Conservation (phyloP, 371 early-diverging fungal species). For the Lichtheimia ramosa region DNA sequence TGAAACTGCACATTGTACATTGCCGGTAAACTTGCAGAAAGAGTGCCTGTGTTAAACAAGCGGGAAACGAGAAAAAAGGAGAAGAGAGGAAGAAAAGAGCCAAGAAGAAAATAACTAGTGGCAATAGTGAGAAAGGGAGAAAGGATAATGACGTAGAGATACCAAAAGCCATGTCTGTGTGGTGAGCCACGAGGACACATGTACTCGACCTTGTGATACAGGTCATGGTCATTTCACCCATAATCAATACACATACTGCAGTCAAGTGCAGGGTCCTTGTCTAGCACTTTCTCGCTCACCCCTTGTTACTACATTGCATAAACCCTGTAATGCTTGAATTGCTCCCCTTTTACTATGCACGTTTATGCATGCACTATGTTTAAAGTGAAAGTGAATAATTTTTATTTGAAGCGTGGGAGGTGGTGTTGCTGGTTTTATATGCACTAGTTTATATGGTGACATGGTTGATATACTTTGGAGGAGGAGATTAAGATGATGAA, state of each 20-base stretch:
- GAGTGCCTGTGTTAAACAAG: neutral
- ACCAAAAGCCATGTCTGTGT: neutral
- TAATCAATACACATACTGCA: too few relatives aligned
- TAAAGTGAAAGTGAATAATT: neutral
- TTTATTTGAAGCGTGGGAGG: too few relatives aligned
- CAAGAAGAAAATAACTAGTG: neutral
- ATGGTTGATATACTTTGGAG: neutral
- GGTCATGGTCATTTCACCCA: slow-evolving; percentile 11
- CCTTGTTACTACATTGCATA: too few relatives aligned
- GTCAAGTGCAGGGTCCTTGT: too few relatives aligned
- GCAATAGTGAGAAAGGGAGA: slow-evolving; percentile 5
- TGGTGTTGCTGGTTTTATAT: too few relatives aligned
- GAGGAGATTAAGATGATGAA: neutral
- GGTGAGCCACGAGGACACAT: slow-evolving; percentile 8
- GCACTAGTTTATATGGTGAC: too few relatives aligned
- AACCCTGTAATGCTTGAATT: too few relatives aligned
- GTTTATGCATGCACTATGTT: too few relatives aligned
- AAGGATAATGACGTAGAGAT: slow-evolving; percentile 5
- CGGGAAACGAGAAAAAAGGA: slow-evolving; percentile 9
- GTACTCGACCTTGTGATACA: slow-evolving; percentile 6
- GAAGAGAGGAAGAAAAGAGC: slow-evolving; percentile 7
- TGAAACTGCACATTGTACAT: slow-evolving; percentile 35
- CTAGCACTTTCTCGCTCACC: too few relatives aligned
- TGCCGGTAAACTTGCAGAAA: neutral
- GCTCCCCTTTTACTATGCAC: too few relatives aligned